Evolutionary conservation across 2,329 filamentous ascomycete genomes (phyloP).

Genomic region (Sclerotinia spermophila): DNA sequence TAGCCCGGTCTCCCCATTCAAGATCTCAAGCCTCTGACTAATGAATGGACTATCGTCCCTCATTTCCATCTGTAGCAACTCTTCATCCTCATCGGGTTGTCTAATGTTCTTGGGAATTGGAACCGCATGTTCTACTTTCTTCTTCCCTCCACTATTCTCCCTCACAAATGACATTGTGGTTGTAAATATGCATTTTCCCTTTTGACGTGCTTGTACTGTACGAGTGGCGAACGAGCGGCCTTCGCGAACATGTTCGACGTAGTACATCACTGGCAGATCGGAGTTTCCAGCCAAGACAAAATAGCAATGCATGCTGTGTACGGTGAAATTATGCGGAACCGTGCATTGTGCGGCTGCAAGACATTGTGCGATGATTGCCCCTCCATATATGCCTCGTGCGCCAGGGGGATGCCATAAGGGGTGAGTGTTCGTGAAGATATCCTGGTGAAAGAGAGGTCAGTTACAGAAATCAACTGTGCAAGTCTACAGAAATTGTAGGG

Average conservation of each 20-base stretch:
- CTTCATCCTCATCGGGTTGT: conserved; percentile 42
- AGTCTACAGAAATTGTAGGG: conserved; percentile 11
- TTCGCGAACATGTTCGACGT: conserved; percentile 90
- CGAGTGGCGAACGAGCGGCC: conserved; percentile 86
- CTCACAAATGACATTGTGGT: conserved; percentile 87
- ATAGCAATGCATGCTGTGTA: conserved; percentile 99
- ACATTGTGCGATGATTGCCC: conserved; percentile 87
- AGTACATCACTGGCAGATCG: conserved; percentile 84
- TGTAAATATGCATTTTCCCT: conserved; percentile 88
- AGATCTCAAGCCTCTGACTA: conserved; percentile 52
- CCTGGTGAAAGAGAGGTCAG: conserved; percentile 43
- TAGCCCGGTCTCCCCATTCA: conserved; percentile 48
- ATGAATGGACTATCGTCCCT: conserved; percentile 50
- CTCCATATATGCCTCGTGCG: conserved; percentile 90
- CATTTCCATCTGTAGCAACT: conserved; percentile 36
- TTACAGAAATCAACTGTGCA: background rate
- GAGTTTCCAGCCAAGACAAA: conserved; percentile 89
- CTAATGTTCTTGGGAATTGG: conserved; percentile 50
- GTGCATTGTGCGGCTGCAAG: conserved; percentile 85
- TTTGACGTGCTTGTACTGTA: conserved; percentile 92
- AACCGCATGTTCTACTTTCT: conserved; percentile 61
- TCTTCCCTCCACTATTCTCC: conserved; percentile 52
- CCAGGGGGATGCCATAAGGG: conserved; percentile 89
- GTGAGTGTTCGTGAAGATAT: conserved; percentile 93
- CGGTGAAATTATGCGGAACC: conserved; percentile 72